Evolutionary conservation across 192 early-diverging fungal species (phyloP), one percentile per base, ranked within the genome.

Genomic region (Bifiguratus adelaidae): DNA sequence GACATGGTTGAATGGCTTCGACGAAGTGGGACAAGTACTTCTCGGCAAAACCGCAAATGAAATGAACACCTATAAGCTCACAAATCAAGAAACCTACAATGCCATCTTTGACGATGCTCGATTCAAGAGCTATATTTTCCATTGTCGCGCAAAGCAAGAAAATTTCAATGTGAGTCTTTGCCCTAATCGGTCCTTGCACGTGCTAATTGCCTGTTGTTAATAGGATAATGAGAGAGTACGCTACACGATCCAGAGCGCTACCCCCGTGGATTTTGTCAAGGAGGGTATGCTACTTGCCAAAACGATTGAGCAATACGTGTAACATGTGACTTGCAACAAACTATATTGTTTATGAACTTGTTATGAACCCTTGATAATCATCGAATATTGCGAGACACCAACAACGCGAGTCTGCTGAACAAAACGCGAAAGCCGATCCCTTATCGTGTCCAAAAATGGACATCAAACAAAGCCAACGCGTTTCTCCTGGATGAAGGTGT

Each of bases 1-100:
- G 50, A 55, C 69, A 23, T 97, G 85, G 85, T 48, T 95, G 26
- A 71, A 76, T 45, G 78, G 74, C 12, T 99, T 99, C 59, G 89
- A 96, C 60, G 96, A 97, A 2, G 44, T 70, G 0, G 94, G 77
- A 29, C 54, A 63, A 38, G 8, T 45, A 21, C 47, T 99, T 29
- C 48, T 96, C 2, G 86, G 88, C 8, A 65, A 57, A 18, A 46
- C 67, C 34, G 94, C 92, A 2, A 72, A 68, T 26, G 82, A 90
- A 9, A 53, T 94, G 67, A 42, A 65, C 3, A 32, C 52, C n/a
- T 43, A 86, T n/a, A 72, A 75, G 61, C 71, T 54, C n/a, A 47
- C 13, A 18, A 22, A 65, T 24, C 15, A 30, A 9, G 19, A 21
- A 23, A 52, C 23, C 1, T 47, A 28, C 35, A 54, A 67, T 30